A percentile compares a stretch with the other conserved stretches of the same genome.
Evolutionary conservation across 202 grass and related monocot species (phyloP).

Genomic region (Saccharum hybrid): DNA sequence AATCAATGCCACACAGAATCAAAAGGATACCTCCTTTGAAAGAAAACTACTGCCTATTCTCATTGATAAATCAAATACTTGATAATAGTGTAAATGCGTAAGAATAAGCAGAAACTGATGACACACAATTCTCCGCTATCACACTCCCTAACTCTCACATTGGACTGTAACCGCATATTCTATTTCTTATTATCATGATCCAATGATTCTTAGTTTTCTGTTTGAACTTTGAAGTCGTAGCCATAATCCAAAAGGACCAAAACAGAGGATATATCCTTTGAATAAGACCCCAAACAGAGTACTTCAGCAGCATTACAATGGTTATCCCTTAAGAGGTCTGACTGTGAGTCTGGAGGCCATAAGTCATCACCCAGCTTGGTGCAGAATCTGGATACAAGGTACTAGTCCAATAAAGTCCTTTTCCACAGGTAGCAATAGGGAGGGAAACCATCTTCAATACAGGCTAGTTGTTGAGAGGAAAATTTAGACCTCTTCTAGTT

Average conservation of each 20-base stretch:
- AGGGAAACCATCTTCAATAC: conserved; percentile 1
- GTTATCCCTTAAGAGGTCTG: not conserved
- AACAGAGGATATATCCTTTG: not conserved
- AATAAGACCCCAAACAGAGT: not conserved
- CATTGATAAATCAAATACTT: not conserved
- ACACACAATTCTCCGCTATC: not conserved
- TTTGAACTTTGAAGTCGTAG: not conserved
- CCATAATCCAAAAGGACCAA: not conserved
- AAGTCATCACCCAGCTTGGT: not conserved
- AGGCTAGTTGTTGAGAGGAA: not conserved
- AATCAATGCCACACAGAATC: conserved; percentile 14
- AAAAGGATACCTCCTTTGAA: not conserved
- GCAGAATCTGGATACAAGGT: not conserved
- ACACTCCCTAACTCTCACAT: not conserved
- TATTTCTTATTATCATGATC: not conserved
- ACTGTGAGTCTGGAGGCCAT: not conserved
- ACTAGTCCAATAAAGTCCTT: not conserved
- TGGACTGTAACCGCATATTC: too few relatives aligned
- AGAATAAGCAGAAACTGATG: not conserved
- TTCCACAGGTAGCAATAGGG: not conserved
- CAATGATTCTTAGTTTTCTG: not conserved
- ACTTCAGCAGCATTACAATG: not conserved
- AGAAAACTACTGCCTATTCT: not conserved
- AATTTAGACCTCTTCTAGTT: not conserved
- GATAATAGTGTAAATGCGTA: not conserved